Evolutionary conservation across 2,329 filamentous ascomycete species (phyloP), one percentile per base, ranked within the genome.

Genomic region (Tolypocladium ophioglossoides): DNA sequence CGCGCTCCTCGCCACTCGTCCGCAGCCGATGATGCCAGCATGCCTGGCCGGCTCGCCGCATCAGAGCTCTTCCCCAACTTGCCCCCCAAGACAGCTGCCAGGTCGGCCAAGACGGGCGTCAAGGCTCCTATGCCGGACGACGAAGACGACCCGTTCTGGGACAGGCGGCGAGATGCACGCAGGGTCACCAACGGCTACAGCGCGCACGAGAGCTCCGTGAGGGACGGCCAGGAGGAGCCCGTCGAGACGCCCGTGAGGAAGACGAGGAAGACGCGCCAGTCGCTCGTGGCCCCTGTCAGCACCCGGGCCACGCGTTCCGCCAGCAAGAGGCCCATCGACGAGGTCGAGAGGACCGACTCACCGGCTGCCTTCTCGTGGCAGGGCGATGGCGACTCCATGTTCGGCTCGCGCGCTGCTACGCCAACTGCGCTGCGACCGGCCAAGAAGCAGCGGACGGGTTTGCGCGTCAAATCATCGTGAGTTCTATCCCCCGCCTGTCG

Each of bases 401-500:
- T 74, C 49, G 76, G 72, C 59, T 85, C 83, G 35, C 79, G 83
- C 60, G 80, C 81, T 54, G 79, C 74, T 54, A 86, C 84, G 35
- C 84, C 83, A 8, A 74, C 70, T 53, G 72, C 77, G 46, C 72
- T 77, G 53, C 79, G 78, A 41, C 75, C 80, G 35, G 69, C 74
- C 56, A 85, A 84, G 74, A 84, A 79, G 68, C 72, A 76, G 51
- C 79, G 82, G 65, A 78, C 77, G 52, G 83, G 82, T 40, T 75
- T 82, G 56, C 82, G 84, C 60, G 78, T 86, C 64, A 87, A 87
- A 71, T 80, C 78, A 68, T 87, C 85, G 84, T 85, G 73, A 79
- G 83, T 84, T 58, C 54, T n/a, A 53, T 51, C 37, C 11, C 22
- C 35, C 27, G 27, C 27, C 2, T 6, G 18, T 30, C 34, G 8